Evolutionary conservation across 768 basidiomycete species (phyloP).

Genomic region (Leucogyrophana mollusca): DNA sequence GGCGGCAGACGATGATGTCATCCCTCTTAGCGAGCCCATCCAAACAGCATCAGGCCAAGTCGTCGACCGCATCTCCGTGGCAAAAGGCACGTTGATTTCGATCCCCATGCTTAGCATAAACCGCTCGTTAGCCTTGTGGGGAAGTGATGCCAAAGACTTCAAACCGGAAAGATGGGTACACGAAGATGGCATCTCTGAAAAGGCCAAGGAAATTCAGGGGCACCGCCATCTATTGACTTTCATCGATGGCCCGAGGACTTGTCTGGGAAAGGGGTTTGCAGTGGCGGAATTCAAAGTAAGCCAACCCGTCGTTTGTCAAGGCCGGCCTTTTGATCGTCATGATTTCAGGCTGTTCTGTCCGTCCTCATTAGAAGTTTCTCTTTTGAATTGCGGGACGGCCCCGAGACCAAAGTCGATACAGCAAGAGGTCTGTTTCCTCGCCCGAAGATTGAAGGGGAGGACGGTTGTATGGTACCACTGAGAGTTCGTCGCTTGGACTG

Average conservation of each 20-base stretch:
- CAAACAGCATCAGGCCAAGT: constrained; percentile 21
- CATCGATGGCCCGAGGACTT: constrained; percentile 4
- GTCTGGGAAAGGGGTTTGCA: constrained; percentile 2
- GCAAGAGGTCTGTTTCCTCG: constrained; percentile 5
- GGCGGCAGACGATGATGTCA: constrained; percentile 36
- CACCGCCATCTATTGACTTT: constrained; percentile 17
- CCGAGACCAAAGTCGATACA: constrained; percentile 10
- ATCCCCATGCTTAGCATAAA: constrained; percentile 41
- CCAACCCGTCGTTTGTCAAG: neutral
- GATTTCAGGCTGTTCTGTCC: neutral
- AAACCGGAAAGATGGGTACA: constrained; percentile 41
- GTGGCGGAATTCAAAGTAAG: constrained; percentile 5
- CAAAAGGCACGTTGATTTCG: constrained; percentile 36
- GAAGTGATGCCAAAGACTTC: constrained; percentile 39
- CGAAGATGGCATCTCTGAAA: constrained; percentile 22
- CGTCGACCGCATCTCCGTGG: constrained; percentile 28
- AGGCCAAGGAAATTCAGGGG: constrained; percentile 33
- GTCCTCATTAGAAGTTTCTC: constrained; percentile 30
- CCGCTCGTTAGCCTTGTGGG: constrained; percentile 39
- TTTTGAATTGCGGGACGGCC: constrained; percentile 35
- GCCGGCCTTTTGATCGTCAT: neutral
- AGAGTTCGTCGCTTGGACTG: constrained; percentile 24
- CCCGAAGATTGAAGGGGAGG: constrained; percentile 13
- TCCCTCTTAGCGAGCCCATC: constrained; percentile 33
- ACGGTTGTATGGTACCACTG: constrained; percentile 29